Percentiles rank a stretch among this genome's conserved stretches.
phyloP scores from a whole-genome alignment of 495 filamentous ascomycete species.

The Evansstolkia leycettana region DNA sequence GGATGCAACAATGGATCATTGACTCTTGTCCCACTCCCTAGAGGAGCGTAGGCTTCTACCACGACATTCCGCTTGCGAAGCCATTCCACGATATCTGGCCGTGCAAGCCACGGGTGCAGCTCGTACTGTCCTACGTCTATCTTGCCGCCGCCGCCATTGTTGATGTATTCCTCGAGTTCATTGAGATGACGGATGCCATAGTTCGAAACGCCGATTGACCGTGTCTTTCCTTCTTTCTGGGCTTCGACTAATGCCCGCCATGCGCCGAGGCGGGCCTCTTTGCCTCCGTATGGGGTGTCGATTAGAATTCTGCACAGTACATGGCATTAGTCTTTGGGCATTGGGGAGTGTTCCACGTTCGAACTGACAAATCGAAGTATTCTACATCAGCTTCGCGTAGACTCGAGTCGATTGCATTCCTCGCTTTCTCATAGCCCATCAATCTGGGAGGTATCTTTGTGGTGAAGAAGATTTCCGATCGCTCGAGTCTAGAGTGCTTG shows the following conservation, averaged over 20 bases:
- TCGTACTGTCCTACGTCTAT: slow-evolving; percentile 81
- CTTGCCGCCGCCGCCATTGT: slow-evolving; percentile 57
- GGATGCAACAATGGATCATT: slow-evolving; percentile 44
- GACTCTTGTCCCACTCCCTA: slow-evolving; percentile 54
- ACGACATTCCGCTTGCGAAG: slow-evolving; percentile 52
- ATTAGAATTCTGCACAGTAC: slow-evolving; percentile 28
- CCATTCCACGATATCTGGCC: slow-evolving; percentile 68
- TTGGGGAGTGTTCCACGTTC: no score
- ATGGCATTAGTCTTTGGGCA: neutral
- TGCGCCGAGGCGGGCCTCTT: slow-evolving; percentile 28
- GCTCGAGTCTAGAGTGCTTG: slow-evolving; percentile 24
- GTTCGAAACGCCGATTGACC: slow-evolving; percentile 43
- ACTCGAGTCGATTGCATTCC: slow-evolving; percentile 18
- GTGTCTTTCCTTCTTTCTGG: slow-evolving; percentile 33
- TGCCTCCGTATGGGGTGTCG: slow-evolving; percentile 43
- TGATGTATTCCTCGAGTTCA: slow-evolving; percentile 60
- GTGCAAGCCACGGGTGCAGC: slow-evolving; percentile 72
- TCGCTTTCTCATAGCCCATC: slow-evolving; percentile 39
- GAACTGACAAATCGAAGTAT: slow-evolving; percentile 53
- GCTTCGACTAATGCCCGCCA: slow-evolving; percentile 43
- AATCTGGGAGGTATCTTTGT: slow-evolving; percentile 41
- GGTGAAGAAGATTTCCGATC: slow-evolving; percentile 41
- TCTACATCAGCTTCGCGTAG: slow-evolving; percentile 24
- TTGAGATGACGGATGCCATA: slow-evolving; percentile 44
- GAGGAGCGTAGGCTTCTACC: slow-evolving; percentile 68